Base-by-base conservation (phyloP, 116 monocot species). In the Dioscorea cayenensis region DNA sequence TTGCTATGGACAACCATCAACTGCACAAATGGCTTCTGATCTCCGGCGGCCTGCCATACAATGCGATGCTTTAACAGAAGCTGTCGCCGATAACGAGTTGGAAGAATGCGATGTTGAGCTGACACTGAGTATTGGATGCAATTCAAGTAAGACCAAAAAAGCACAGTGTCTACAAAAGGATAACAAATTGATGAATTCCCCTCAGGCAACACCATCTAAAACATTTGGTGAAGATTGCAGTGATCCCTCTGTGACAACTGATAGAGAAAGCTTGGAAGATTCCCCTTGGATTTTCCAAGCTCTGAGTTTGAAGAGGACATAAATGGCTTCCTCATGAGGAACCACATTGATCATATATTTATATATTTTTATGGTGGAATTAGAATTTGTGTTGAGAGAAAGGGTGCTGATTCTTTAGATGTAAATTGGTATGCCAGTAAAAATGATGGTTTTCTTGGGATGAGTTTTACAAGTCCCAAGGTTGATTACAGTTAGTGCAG, bases 31-130 rank as follows among this genome's bases (percentile, higher is more conserved):
- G 10, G 62, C 11, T 11, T 38, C 13, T 29, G 65, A 71, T 60
- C 66, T 77, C 13, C 58, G 66, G 59, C 66, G 43, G 28, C 66
- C 58, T 1, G 66, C 29, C 12, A 29, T 38, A 61, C 66, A 66
- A 19, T 16, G n/a, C 18, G 23, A n/a, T 0, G 28, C 7, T 13
- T 20, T 18, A 36, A 7, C 49, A 10, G 23, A 14, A 14, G n/a
- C 27, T 10, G n/a, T 18, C 14, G 66, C 36, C 6, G 8, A 75
- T 14, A 55, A 52, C 28, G 36, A 20, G 60, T 43, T 72, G 73
- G 80, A 64, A 52, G 88, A 80, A 11, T 73, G 70, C 43, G 72
- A 79, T 36, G 61, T 84, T 48, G 83, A 88, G 67, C 66, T 88
- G 18, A 74, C 78, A 50, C 73, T 88, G 58, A 71, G 84, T 37